Evolutionary conservation across 306 rosid species (phyloP), one percentile per base, ranked within the genome.

Genomic region (Arachis stenosperma): DNA sequence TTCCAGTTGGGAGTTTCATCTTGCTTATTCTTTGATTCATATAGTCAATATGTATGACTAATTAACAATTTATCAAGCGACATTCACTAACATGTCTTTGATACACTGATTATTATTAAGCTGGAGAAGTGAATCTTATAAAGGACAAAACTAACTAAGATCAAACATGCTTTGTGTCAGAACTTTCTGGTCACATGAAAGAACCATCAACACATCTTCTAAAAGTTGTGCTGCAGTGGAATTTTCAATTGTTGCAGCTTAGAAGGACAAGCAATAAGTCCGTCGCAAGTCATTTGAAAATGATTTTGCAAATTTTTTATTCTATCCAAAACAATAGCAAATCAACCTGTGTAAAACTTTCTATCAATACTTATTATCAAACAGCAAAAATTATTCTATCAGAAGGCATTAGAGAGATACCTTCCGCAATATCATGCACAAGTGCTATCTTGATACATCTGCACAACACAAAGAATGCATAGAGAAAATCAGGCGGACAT

Each of bases 341-440:
- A 29, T 44, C 41, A 55, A 61, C 58, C 74, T n/a, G 46, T 30
- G 61, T 37, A 63, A 50, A 74, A 69, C 41, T 62, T 62, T 10
- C n/a, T 43, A 36, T 11, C 10, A 15, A 78, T 52, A 61, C 55
- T 30, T 61, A n/a, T 65, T 54, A 15, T 1, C 63, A 57, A 74
- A 53, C 41, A 47, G 40, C 30, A 37, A 48, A 65, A 42, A 59
- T 22, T 37, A 64, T 40, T 61, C 52, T 69, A 42, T 47, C 55
- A 50, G 66, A 73, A 69, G 59, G 66, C 62, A 54, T 41, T 36
- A 64, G 73, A 66, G 37, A 68, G 67, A 65, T 89, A 90, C 98
- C 98, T 89, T 93, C 97, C 2, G 97, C 98, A 69, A 90, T 93
- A 82, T 93, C 98, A 78, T 93, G 97, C 82, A 93, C 92, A 27